A percentile compares a stretch with the other conserved stretches of the same genome.
Evolutionary conservation across 805 yeast genomes (phyloP).

Genomic region (Candida maesae): DNA sequence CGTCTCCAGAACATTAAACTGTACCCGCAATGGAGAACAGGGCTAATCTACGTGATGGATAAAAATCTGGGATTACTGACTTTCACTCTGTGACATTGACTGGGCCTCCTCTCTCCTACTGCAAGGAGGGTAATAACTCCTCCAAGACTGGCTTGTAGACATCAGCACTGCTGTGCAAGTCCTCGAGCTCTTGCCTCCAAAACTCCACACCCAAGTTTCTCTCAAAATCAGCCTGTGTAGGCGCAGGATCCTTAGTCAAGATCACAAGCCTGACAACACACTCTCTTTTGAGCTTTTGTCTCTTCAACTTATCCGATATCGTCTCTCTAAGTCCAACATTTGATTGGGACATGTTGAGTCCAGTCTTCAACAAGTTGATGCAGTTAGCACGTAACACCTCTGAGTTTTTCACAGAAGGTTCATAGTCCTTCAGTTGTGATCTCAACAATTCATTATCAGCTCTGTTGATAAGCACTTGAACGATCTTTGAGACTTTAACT

Average conservation of each 20-base stretch:
- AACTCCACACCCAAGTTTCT: constrained; percentile 21
- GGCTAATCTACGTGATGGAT: too few species aligned
- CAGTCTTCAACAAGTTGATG: constrained; percentile 23
- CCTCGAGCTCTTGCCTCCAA: constrained; percentile 18
- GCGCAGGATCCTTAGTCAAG: constrained; percentile 15
- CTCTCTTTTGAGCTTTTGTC: constrained; percentile 23
- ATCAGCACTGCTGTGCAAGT: constrained; percentile 7
- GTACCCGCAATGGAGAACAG: too few species aligned
- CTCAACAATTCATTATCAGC: constrained; percentile 25
- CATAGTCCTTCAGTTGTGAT: constrained; percentile 10
- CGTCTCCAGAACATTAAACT: too few species aligned
- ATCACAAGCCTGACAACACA: constrained; percentile 22
- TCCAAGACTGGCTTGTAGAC: constrained; percentile 1
- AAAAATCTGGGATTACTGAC: too few species aligned
- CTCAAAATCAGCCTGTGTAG: constrained; percentile 17
- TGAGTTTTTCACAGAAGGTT: constrained; percentile 12
- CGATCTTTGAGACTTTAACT: constrained; percentile 17
- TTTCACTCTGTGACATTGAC: too few species aligned
- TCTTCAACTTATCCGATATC: constrained; percentile 14
- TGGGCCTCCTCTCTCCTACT: too few species aligned
- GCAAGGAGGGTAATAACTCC: neutral
- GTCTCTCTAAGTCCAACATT: constrained; percentile 27
- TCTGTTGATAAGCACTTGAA: constrained; percentile 22
- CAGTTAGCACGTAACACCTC: constrained; percentile 15
- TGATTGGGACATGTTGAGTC: constrained; percentile 18